Percentiles rank a stretch among this genome's conserved stretches.
These are phyloP conservation scores for Boletus reticulatus DNA, from an alignment of 768 basidiomycete species.

Conservation along the genomic window DNA sequence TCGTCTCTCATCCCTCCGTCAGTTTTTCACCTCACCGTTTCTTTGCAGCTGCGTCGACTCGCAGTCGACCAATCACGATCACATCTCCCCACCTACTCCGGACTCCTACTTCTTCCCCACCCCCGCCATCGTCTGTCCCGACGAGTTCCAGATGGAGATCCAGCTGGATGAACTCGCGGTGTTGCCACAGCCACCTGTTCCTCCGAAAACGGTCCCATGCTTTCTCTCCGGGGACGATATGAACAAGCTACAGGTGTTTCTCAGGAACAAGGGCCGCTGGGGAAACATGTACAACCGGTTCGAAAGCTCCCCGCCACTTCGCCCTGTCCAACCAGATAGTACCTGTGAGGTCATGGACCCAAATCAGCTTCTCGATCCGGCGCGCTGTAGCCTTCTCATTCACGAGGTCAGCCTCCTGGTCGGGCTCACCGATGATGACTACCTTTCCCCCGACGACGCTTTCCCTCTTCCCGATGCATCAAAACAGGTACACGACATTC, in stretches of 20 bases:
- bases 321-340: not conserved
- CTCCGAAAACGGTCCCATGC: not conserved
- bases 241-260: conserved; percentile 11
- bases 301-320: conserved; percentile 10
- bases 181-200: not conserved
- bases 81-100: conserved; percentile 20
- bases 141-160: conserved; percentile 13
- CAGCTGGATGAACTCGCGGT: conserved; percentile 4
- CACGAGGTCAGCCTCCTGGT: conserved; percentile 33
- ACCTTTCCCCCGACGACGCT: not conserved
- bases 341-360: conserved; percentile 4
- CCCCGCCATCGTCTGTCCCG: conserved; percentile 11
- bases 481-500: conserved; percentile 8
- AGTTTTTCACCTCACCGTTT: not conserved
- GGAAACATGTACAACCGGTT: conserved; percentile 2
- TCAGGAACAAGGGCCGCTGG: conserved; percentile 15
- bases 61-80: conserved; percentile 11
- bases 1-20: not conserved
- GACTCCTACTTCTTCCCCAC: conserved; percentile 7
- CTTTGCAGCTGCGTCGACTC: conserved; percentile 8
- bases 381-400: conserved; percentile 28
- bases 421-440: conserved; percentile 24
- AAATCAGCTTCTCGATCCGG: conserved; percentile 6
- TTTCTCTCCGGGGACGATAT: conserved; percentile 13
- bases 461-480: not conserved